Percentiles rank a stretch among this genome's conserved stretches.
These are phyloP conservation scores for Streptanthus diversifolius DNA, from an alignment of 345 rosid species.

Conservation along the genomic window DNA sequence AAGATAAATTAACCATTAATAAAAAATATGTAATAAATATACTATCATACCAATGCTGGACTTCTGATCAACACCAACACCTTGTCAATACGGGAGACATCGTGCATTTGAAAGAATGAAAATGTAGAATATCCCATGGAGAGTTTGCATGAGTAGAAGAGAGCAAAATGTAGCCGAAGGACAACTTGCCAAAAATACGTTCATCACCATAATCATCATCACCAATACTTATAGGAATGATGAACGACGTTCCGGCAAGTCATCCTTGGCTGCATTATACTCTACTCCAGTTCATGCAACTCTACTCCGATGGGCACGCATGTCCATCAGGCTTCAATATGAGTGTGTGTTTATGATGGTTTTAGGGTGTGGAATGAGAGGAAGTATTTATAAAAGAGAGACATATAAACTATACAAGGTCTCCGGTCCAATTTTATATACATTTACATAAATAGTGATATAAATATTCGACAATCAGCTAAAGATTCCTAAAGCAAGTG, in stretches of 20 bases:
- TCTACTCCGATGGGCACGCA: constrained; percentile 19
- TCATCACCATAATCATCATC: not conserved
- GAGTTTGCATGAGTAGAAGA: constrained; percentile 48
- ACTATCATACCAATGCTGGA: not conserved
- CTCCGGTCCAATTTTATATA: constrained; percentile 14
- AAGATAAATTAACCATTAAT: not conserved
- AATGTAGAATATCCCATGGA: constrained; percentile 3
- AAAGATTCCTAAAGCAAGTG: constrained; percentile 35
- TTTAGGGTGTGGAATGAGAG: constrained; percentile 2
- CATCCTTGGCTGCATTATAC: constrained; percentile 65
- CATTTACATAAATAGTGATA: constrained; percentile 3
- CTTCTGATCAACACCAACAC: not conserved
- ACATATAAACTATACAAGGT: constrained; percentile 2
- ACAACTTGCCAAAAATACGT: constrained; percentile 43
- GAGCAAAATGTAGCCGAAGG: constrained; percentile 51
- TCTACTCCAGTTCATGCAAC: constrained; percentile 42
- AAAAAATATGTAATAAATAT: not conserved
- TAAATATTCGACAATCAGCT: constrained; percentile 23
- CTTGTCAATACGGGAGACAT: not conserved
- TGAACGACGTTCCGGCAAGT: constrained; percentile 41
- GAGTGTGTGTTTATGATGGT: constrained; percentile 15
- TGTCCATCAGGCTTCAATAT: not conserved
- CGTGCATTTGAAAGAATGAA: not conserved
- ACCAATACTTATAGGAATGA: not conserved
- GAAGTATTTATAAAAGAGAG: constrained; percentile 33